phyloP scores from a whole-genome alignment of 129 eudicot species.

The Flaveria robusta region DNA sequence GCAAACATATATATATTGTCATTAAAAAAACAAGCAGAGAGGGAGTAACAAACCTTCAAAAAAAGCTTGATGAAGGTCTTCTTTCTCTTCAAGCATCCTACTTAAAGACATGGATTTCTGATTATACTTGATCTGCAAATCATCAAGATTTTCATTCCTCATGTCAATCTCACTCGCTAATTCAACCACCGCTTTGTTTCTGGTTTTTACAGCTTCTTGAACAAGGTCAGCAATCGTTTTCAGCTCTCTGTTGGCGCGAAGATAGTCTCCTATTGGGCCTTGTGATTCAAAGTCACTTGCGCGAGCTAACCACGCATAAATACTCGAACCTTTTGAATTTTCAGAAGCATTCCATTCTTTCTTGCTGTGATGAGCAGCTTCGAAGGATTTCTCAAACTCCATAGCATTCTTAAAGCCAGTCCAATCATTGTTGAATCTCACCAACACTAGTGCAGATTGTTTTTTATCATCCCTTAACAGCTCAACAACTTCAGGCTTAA shows the following conservation, averaged over 20 bases:
- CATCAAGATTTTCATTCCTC: constrained; percentile 67
- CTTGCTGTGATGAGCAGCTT: constrained; percentile 54
- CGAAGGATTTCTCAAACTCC: constrained; percentile 85
- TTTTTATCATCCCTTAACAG: constrained; percentile 51
- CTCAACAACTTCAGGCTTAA: constrained; percentile 60
- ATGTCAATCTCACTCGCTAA: constrained; percentile 71
- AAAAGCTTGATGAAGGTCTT: constrained; percentile 65
- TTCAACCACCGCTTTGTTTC: constrained; percentile 51
- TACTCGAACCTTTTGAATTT: constrained; percentile 34
- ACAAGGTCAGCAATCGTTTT: constrained; percentile 57
- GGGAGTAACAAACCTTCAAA: constrained; percentile 52
- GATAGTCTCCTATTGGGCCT: constrained; percentile 72
- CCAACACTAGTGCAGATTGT: constrained; percentile 45
- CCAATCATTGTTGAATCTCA: constrained; percentile 74
- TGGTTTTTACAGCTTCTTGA: constrained; percentile 48
- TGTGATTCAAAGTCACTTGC: constrained; percentile 61
- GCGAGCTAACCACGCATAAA: constrained; percentile 93
- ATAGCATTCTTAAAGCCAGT: constrained; percentile 68
- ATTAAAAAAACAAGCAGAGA: neutral
- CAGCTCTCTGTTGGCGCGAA: constrained; percentile 57
- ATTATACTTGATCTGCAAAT: constrained; percentile 61
- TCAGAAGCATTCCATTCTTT: constrained; percentile 63
- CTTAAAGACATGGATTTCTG: constrained; percentile 60
- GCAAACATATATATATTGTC: neutral
- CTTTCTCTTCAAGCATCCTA: constrained; percentile 78